Evolutionary conservation across 192 early-diverging fungal genomes (phyloP).

Genomic region (Podila horticola): DNA sequence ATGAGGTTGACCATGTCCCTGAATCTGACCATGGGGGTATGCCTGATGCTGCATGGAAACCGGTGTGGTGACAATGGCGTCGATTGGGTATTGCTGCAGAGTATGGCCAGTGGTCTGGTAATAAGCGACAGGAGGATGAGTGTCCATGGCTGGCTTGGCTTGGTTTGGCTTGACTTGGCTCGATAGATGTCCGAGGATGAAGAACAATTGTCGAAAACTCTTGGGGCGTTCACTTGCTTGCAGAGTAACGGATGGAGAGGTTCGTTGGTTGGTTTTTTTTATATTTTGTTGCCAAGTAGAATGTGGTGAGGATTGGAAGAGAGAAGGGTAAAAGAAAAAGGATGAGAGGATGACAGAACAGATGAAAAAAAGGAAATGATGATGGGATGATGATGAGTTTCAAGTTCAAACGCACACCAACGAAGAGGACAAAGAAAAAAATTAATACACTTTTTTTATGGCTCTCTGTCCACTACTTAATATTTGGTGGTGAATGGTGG

Average conservation of each 20-base stretch:
- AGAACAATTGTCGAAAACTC: neutral
- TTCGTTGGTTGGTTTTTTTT: neutral
- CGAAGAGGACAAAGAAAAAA: no score
- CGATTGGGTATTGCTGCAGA: neutral
- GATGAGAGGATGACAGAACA: neutral
- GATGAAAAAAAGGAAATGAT: neutral
- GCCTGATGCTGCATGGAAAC: neutral
- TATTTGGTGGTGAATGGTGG: no score
- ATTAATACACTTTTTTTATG: no score
- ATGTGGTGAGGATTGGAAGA: neutral
- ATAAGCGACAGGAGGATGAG: neutral
- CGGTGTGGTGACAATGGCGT: neutral
- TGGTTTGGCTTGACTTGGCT: neutral
- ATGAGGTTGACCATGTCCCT: neutral
- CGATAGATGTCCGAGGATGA: neutral
- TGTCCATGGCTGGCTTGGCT: neutral
- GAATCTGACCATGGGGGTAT: neutral
- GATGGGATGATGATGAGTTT: neutral
- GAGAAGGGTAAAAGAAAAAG: neutral
- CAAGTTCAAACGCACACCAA: no score
- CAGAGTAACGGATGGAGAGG: neutral
- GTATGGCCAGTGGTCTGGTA: slow-evolving; percentile 6
- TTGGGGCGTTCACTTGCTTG: neutral
- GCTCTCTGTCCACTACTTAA: no score
- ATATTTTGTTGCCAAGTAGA: neutral